Evolutionary conservation across 192 early-diverging fungal species (phyloP).

Genomic region (Coemansia sp.): DNA sequence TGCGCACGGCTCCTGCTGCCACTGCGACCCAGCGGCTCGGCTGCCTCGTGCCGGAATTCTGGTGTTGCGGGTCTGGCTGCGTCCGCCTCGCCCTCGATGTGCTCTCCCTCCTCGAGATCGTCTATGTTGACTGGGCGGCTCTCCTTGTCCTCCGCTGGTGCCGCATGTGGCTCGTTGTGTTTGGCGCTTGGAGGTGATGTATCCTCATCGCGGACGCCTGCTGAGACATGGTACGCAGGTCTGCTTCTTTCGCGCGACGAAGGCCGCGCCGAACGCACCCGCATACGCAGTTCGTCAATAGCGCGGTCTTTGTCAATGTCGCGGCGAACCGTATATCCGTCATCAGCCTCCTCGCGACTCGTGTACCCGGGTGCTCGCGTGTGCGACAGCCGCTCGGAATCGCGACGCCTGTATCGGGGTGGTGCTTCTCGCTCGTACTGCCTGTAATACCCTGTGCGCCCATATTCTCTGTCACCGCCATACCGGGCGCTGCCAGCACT

Average conservation of each 20-base stretch:
- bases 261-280: slow-evolving; percentile 27
- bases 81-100: slow-evolving; percentile 39
- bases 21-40: slow-evolving; percentile 8
- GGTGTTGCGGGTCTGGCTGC: not conserved
- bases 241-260: slow-evolving; percentile 17
- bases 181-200: not conserved
- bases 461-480: slow-evolving; percentile 18
- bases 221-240: not conserved
- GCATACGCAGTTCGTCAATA: slow-evolving; percentile 45
- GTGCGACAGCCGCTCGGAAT: slow-evolving; percentile 31
- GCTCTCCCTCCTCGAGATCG: slow-evolving; percentile 54
- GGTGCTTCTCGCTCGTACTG: slow-evolving; percentile 35
- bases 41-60: slow-evolving; percentile 1
- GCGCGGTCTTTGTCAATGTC: slow-evolving; percentile 47
- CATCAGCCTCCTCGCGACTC: slow-evolving; percentile 16
- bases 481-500: slow-evolving; percentile 27
- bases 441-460: slow-evolving; percentile 22
- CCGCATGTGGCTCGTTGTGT: not conserved
- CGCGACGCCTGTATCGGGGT: slow-evolving; percentile 37
- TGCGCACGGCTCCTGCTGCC: slow-evolving; percentile 13
- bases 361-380: slow-evolving; percentile 18
- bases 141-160: not conserved
- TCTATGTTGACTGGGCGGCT: slow-evolving; percentile 26
- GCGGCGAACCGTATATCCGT: slow-evolving; percentile 24
- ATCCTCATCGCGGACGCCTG: not conserved